Percentiles rank a stretch among this genome's conserved stretches.
Evolutionary conservation across 1,284 basidiomycete genomes (phyloP).

Genomic region (Bjerkandera adusta): DNA sequence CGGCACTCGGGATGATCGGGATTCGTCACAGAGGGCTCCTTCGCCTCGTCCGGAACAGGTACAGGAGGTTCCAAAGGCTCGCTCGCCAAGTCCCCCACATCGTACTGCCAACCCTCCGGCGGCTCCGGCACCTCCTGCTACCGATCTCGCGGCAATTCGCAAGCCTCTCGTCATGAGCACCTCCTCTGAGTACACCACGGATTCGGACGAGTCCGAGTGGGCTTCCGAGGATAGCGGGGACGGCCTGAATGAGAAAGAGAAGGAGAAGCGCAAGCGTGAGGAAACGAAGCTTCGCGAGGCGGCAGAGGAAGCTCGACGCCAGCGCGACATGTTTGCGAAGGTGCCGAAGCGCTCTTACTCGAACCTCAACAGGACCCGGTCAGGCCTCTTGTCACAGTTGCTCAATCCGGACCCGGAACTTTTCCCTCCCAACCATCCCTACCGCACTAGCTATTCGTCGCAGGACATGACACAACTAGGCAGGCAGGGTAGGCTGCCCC

Average conservation of each 20-base stretch:
- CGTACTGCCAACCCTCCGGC: slow-evolving; percentile 9
- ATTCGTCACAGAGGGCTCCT: slow-evolving; percentile 14
- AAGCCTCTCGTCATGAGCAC: slow-evolving; percentile 31
- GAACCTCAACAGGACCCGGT: slow-evolving; percentile 50
- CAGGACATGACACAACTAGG: slow-evolving; percentile 41
- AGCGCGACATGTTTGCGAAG: slow-evolving; percentile 78
- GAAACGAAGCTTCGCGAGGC: slow-evolving; percentile 39
- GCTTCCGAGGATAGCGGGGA: slow-evolving; percentile 43
- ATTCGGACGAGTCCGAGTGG: slow-evolving; percentile 52
- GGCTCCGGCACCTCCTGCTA: slow-evolving; percentile 1
- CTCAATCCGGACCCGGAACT: slow-evolving; percentile 66
- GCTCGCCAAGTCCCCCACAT: slow-evolving; percentile 13
- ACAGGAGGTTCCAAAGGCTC: slow-evolving; percentile 14
- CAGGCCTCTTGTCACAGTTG: slow-evolving; percentile 63
- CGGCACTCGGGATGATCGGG: slow-evolving; percentile 35
- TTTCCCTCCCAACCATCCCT: slow-evolving; percentile 59
- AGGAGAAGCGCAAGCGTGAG: slow-evolving; percentile 27
- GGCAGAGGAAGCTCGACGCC: slow-evolving; percentile 62
- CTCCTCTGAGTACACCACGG: slow-evolving; percentile 41
- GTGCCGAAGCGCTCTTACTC: slow-evolving; percentile 66
- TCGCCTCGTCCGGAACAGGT: slow-evolving; percentile 11
- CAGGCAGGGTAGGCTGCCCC: slow-evolving; percentile 11
- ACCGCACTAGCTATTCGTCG: slow-evolving; percentile 47
- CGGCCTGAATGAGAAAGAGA: slow-evolving; percentile 17
- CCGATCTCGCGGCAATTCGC: slow-evolving; percentile 14